phyloP scores from a whole-genome alignment of 805 yeast genomes.

The Metschnikowia lachancei region DNA sequence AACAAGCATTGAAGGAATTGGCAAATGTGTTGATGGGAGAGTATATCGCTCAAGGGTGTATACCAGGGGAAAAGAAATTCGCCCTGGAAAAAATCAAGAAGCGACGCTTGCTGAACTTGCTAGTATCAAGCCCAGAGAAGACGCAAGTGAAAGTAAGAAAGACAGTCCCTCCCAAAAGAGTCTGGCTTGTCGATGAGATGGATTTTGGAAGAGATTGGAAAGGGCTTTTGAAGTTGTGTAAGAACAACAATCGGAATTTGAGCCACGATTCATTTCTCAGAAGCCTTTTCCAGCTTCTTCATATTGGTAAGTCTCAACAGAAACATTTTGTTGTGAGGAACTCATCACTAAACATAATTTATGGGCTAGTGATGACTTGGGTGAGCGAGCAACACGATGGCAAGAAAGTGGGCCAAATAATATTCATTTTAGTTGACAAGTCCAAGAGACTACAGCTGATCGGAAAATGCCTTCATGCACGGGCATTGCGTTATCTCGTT shows the following conservation, averaged over 20 bases:
- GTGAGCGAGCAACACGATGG: constrained; percentile 27
- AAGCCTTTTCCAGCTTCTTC: constrained; percentile 31
- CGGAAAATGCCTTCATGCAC: constrained; percentile 51
- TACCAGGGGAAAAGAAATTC: constrained; percentile 53
- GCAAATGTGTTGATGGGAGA: constrained; percentile 56
- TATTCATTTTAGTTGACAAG: constrained; percentile 51
- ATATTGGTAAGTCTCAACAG: constrained; percentile 30
- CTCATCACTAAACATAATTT: constrained; percentile 51
- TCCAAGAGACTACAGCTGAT: constrained; percentile 53
- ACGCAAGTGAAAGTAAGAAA: constrained; percentile 8
- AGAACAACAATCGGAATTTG: constrained; percentile 27
- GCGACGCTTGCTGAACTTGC: constrained; percentile 22
- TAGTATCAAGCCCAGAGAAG: constrained; percentile 11
- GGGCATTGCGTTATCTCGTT: constrained; percentile 50
- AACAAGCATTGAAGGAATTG: constrained; percentile 47
- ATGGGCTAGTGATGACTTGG: constrained; percentile 58
- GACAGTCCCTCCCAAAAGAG: constrained; percentile 30
- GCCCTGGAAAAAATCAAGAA: constrained; percentile 24
- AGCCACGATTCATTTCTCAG: constrained; percentile 29
- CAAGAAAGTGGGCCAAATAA: constrained; percentile 39
- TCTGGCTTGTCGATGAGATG: constrained; percentile 60
- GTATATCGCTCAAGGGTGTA: constrained; percentile 48
- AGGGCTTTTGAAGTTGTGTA: constrained; percentile 45
- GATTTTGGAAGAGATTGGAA: constrained; percentile 49
- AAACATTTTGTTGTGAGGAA: constrained; percentile 57